Percentiles rank a stretch among this genome's conserved stretches.
phyloP scores from a whole-genome alignment of 768 basidiomycete species.

The Macrolepiota dolichaula region DNA sequence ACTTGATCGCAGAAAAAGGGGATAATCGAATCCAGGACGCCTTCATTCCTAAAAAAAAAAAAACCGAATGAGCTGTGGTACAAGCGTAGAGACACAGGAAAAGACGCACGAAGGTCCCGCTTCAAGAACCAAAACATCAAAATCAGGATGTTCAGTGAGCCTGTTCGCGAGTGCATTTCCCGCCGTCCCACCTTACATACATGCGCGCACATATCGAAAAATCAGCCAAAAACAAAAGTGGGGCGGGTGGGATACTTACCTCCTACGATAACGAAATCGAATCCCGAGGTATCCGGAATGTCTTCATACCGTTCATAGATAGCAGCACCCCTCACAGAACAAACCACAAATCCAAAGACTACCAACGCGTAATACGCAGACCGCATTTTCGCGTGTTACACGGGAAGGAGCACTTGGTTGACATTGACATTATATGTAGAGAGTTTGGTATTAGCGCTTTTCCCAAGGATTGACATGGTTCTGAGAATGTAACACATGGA shows the following conservation, averaged over 20 bases:
- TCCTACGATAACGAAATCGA: slow-evolving; percentile 23
- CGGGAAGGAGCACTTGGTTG: too few species aligned
- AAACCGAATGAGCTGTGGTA: not conserved
- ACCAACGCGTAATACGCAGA: not conserved
- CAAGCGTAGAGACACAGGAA: not conserved
- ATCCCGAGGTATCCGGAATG: slow-evolving; percentile 7
- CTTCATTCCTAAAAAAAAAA: not conserved
- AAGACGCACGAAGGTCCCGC: slow-evolving; percentile 15
- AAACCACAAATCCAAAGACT: not conserved
- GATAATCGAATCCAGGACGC: slow-evolving; percentile 4
- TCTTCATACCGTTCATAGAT: slow-evolving; percentile 14
- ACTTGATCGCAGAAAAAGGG: slow-evolving; percentile 12
- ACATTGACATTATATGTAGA: not conserved
- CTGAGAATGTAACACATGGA: too few species aligned
- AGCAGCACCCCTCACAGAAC: not conserved
- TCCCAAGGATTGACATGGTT: too few species aligned
- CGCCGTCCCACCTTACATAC: slow-evolving; percentile 20
- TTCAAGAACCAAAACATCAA: slow-evolving; percentile 8
- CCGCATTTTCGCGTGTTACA: not conserved
- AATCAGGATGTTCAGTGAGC: slow-evolving; percentile 5
- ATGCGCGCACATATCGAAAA: too few species aligned
- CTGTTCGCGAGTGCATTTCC: slow-evolving; percentile 8
- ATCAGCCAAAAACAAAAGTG: not conserved
- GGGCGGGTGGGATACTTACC: slow-evolving; percentile 13
- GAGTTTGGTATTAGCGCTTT: not conserved